Base-by-base conservation (phyloP, 2,329 filamentous ascomycete genomes). In the Sclerotinia trifoliorum region DNA sequence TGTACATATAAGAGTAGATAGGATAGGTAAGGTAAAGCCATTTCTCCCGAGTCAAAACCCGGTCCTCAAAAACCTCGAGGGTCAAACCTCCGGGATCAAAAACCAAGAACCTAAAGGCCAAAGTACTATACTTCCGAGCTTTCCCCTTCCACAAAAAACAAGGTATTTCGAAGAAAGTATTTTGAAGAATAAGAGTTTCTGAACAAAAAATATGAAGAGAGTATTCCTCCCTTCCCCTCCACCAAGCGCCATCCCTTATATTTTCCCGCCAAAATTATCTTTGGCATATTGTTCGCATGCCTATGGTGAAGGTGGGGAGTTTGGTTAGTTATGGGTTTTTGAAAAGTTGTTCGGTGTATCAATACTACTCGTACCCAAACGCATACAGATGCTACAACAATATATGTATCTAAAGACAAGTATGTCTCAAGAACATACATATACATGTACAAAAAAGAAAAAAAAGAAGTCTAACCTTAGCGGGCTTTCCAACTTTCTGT, bases 401-500 rank as follows among this genome's bases (percentile, higher is more conserved):
- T n/a, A 24, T 48, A 61, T 19, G n/a, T 48, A 21, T 32, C 11
- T 48, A 5, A n/a, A 61, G 57, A 32, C 57, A 10, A n/a, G 1
- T 4, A 48, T 32, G 1, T 48, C 5, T 1, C 10, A 8, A 32
- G 42, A 61, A 10, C 17, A 61, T 24, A 2, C 35, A 35, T 35
- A 35, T 35, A 35, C 35, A 29, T 3, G 5, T 39, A 19, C 54
- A 32, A n/a, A 46, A 51, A n/a, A 15, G 51, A 39, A 69, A 61
- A 67, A 69, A 61, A 67, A 61, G 11, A 26, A 68, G 74, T 61
- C 70, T 66, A 64, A 93, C 91, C 88, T 99, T 99, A 74, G 95
- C 95, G 61, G 95, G 95, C 81, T 99, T 99, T 77, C 94, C 93
- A 74, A 99, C 93, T 80, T 98, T 98, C 79, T 92, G 90, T 48